phyloP scores from a whole-genome alignment of 129 eudicot species.

The Helichrysum umbraculigerum region DNA sequence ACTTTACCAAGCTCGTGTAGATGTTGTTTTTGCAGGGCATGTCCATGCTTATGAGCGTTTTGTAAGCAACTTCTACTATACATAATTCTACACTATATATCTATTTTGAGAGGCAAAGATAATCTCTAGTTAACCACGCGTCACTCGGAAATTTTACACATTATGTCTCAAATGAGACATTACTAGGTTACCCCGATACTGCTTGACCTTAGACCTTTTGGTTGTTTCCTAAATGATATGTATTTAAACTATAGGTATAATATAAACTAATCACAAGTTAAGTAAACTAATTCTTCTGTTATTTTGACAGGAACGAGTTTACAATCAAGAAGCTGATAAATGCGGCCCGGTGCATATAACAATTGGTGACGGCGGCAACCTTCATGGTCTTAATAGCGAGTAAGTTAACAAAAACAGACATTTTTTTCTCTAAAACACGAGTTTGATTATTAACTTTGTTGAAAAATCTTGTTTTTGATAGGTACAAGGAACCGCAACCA shows the following conservation, averaged over 20 bases:
- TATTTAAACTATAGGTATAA: neutral
- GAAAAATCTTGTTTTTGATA: slow-evolving; percentile 13
- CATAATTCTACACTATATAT: neutral
- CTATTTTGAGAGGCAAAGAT: too few species aligned
- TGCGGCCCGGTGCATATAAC: slow-evolving; percentile 67
- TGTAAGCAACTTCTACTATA: slow-evolving; percentile 35
- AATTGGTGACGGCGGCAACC: slow-evolving; percentile 80
- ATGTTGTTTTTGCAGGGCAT: slow-evolving; percentile 72
- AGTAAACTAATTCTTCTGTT: neutral
- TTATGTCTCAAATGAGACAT: too few species aligned
- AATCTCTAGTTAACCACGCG: too few species aligned
- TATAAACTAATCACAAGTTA: neutral
- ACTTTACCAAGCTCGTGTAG: slow-evolving; percentile 62
- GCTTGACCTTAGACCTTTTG: too few species aligned
- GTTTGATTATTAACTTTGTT: neutral
- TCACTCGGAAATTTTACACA: too few species aligned
- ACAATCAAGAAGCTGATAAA: slow-evolving; percentile 39
- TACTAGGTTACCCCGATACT: too few species aligned
- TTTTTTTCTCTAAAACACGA: neutral
- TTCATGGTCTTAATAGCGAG: slow-evolving; percentile 59
- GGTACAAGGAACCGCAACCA: slow-evolving; percentile 58
- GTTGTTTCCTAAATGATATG: too few species aligned
- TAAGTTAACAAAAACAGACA: slow-evolving; percentile 25
- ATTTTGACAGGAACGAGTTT: slow-evolving; percentile 44
- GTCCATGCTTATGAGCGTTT: slow-evolving; percentile 84